A percentile compares a stretch with the other conserved stretches of the same genome.
Evolutionary conservation across 2,329 filamentous ascomycete genomes (phyloP).

Genomic region (Karstenula rhodostoma): DNA sequence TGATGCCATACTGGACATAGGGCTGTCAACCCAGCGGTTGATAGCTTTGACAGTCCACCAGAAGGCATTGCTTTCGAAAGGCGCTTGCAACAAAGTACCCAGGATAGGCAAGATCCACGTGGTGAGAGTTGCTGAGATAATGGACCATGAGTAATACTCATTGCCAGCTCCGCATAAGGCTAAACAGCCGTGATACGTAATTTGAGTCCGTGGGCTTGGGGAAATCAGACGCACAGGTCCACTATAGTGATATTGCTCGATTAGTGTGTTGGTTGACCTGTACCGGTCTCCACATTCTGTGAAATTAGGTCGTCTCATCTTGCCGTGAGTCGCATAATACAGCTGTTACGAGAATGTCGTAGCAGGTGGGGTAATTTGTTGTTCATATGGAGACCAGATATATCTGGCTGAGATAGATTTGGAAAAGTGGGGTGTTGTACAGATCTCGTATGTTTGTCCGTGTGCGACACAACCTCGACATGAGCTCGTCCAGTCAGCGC

Average conservation of each 20-base stretch:
- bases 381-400: too few relatives aligned
- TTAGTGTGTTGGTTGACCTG: constrained; percentile 20
- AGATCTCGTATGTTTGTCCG: neutral
- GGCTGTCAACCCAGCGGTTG: constrained; percentile 43
- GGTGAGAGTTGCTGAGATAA: constrained; percentile 39
- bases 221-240: constrained; percentile 19
- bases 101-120: constrained; percentile 46
- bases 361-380: neutral
- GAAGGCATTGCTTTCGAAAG: constrained; percentile 48
- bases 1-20: constrained; percentile 42
- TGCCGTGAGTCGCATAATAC: neutral
- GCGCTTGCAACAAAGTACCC: constrained; percentile 47
- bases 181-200: constrained; percentile 40
- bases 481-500: neutral
- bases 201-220: constrained; percentile 28
- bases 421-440: neutral
- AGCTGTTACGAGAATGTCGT: neutral
- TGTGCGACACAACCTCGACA: neutral
- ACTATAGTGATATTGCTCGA: constrained; percentile 27
- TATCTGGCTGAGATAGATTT: neutral
- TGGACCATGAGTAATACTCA: constrained; percentile 27
- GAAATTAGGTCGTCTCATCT: constrained; percentile 19
- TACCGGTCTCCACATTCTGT: constrained; percentile 28
- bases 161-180: constrained; percentile 38
- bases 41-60: constrained; percentile 44